Evolutionary conservation across 1,284 basidiomycete species (phyloP).

Genomic region (Mixia osmundae): DNA sequence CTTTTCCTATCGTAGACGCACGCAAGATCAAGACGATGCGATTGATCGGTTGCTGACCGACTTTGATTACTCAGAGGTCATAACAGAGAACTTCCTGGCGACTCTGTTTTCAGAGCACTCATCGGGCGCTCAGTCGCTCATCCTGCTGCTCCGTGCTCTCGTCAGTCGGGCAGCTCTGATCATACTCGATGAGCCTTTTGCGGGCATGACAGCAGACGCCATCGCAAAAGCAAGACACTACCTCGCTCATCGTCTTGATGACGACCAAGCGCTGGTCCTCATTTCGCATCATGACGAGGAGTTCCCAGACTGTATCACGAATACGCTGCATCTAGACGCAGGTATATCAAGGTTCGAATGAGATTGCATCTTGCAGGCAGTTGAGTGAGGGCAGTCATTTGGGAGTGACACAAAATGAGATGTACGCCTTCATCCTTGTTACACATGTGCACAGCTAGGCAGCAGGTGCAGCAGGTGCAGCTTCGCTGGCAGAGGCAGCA

Average conservation of each 20-base stretch:
- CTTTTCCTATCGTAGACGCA: constrained; percentile 32
- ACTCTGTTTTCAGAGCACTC: constrained; percentile 36
- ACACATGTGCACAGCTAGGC: too few relatives aligned
- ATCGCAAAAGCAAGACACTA: constrained; percentile 38
- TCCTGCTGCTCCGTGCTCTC: constrained; percentile 60
- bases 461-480: too few relatives aligned
- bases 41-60: constrained; percentile 32
- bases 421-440: too few relatives aligned
- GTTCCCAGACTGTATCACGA: constrained; percentile 24
- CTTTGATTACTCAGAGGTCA: constrained; percentile 25
- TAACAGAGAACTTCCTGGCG: constrained; percentile 10
- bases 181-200: constrained; percentile 69
- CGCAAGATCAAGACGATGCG: constrained; percentile 26
- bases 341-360: background rate
- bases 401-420: background rate
- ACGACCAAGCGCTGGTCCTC: constrained; percentile 49
- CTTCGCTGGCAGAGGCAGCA: background rate
- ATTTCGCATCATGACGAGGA: constrained; percentile 77
- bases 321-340: background rate
- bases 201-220: constrained; percentile 63
- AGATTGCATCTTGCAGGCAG: constrained; percentile 7
- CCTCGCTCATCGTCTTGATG: constrained; percentile 32
- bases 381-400: background rate
- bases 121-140: constrained; percentile 47
- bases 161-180: constrained; percentile 42